A percentile compares a stretch with the other conserved stretches of the same genome.
Conservation (phyloP, 345 rosid genomes). For the Salix purpurea region DNA sequence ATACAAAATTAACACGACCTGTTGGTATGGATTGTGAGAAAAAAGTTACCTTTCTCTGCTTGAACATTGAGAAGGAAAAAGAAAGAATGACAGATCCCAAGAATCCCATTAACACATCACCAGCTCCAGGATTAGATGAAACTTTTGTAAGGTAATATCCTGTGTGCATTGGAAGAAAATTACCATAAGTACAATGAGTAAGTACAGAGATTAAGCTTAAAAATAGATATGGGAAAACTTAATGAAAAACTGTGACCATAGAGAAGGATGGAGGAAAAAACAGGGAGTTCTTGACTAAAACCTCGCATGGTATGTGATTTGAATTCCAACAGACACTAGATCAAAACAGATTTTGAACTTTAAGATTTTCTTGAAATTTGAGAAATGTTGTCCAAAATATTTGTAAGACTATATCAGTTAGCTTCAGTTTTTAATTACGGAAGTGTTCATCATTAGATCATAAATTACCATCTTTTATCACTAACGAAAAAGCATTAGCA, state of each 20-base stretch:
- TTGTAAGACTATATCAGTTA: not conserved
- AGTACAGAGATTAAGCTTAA: too few species aligned
- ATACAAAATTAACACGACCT: not conserved
- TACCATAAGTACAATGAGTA: not conserved
- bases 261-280: not conserved
- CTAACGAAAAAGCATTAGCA: not conserved
- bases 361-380: too few species aligned
- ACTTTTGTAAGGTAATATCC: constrained; percentile 80
- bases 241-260: not conserved
- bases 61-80: constrained; percentile 93
- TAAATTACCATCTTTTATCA: not conserved
- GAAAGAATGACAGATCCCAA: constrained; percentile 92
- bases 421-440: not conserved
- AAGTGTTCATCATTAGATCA: not conserved
- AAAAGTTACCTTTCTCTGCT: constrained; percentile 72
- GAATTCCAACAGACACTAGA: not conserved
- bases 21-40: not conserved
- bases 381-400: not conserved
- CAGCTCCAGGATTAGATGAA: constrained; percentile 87
- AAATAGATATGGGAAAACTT: not conserved
- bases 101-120: constrained; percentile 91
- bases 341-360: not conserved
- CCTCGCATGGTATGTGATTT: not conserved
- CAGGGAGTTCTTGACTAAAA: not conserved
- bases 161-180: constrained; percentile 25